Percentiles rank a stretch among this genome's conserved stretches.
Conservation (phyloP, 139 green algal species). For the Chlamydomonas incerta region DNA sequence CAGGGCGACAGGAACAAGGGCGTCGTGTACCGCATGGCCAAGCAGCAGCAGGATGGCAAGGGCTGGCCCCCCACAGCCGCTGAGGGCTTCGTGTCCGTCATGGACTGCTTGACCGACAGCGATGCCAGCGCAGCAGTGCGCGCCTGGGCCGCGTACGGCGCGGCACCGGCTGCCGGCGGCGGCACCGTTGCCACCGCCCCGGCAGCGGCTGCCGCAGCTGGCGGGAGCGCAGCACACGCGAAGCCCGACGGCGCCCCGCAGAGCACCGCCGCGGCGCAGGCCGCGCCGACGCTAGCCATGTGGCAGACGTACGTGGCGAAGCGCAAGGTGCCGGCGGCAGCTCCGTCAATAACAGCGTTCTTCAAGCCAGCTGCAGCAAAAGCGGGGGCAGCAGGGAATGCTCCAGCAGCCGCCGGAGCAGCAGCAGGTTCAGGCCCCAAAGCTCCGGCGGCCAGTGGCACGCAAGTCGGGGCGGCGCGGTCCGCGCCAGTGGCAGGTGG, state of each 20-base stretch:
- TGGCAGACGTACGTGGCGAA: conserved; percentile 6
- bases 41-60: neutral
- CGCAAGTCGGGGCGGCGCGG: neutral
- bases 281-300: neutral
- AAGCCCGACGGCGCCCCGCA: neutral
- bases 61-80: conserved; percentile 41
- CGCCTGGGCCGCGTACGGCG: conserved; percentile 39
- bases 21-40: conserved; percentile 48
- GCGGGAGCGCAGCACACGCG: neutral
- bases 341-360: neutral
- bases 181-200: neutral
- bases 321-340: neutral
- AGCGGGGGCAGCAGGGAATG: neutral
- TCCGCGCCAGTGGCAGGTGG: neutral
- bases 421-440: neutral
- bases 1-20: conserved; percentile 7
- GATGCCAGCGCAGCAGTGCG: conserved; percentile 21
- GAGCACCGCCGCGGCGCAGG: neutral
- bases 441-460: neutral
- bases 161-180: neutral
- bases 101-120: conserved; percentile 44
- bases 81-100: conserved; percentile 70
- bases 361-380: conserved; percentile 16
- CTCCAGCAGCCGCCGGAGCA: conserved; percentile 8
- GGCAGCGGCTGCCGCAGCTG: no score